Evolutionary conservation across 331 rosid genomes (phyloP).

Genomic region (Phaseolus coccineus): DNA sequence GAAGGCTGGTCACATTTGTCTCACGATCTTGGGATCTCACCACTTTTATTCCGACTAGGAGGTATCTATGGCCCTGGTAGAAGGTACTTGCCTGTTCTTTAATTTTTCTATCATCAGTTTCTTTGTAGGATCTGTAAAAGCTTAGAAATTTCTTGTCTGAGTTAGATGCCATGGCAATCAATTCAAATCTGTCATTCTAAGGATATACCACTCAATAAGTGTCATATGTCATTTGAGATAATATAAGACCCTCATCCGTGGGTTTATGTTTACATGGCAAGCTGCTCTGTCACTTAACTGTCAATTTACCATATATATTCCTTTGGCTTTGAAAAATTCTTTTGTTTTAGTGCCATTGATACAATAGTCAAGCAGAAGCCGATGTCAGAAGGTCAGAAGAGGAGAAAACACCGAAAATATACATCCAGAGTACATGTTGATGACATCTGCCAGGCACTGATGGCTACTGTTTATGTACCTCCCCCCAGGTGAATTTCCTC

Average conservation of each 20-base stretch:
- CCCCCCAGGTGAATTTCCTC: slow-evolving; percentile 53
- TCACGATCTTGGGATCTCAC: slow-evolving; percentile 54
- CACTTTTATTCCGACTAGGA: slow-evolving; percentile 78
- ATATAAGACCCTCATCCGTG: not conserved
- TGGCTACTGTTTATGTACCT: slow-evolving; percentile 58
- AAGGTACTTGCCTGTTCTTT: slow-evolving; percentile 63
- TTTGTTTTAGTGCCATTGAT: slow-evolving; percentile 71
- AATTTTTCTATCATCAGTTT: slow-evolving; percentile 31
- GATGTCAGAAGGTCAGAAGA: slow-evolving; percentile 66
- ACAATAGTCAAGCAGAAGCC: slow-evolving; percentile 71
- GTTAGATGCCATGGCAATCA: slow-evolving; percentile 14
- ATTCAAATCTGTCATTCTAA: slow-evolving; percentile 15
- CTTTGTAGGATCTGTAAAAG: slow-evolving; percentile 14
- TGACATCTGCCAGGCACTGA: slow-evolving; percentile 83
- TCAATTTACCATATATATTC: slow-evolving; percentile 22
- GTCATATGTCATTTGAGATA: not conserved
- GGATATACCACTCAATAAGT: slow-evolving; percentile 14
- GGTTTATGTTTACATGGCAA: slow-evolving; percentile 9
- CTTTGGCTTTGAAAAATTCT: slow-evolving; percentile 17
- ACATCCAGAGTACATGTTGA: slow-evolving; percentile 89
- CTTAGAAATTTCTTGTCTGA: not conserved
- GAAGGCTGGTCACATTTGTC: slow-evolving; percentile 75
- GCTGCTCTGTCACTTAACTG: not conserved
- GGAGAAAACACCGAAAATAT: slow-evolving; percentile 61
- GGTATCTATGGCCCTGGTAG: slow-evolving; percentile 98